Conservation (phyloP, 2,329 filamentous ascomycete species). For the Cytospora mali region DNA sequence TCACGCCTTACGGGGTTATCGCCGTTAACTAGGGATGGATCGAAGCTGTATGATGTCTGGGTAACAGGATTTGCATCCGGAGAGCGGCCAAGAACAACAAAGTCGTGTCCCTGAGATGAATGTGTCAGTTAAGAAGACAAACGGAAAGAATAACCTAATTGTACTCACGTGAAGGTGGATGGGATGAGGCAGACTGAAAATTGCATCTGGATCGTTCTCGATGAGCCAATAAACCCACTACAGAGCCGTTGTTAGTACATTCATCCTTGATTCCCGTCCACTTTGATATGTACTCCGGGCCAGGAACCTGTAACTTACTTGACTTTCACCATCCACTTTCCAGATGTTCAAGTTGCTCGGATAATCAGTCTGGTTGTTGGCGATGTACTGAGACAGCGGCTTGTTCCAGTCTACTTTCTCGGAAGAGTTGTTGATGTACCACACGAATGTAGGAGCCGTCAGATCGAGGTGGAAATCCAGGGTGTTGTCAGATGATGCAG, state of each 20-base stretch:
- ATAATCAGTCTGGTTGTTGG: slow-evolving; percentile 34
- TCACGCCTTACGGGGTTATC: slow-evolving; percentile 51
- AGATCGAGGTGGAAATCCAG: slow-evolving; percentile 32
- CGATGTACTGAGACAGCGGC: slow-evolving; percentile 43
- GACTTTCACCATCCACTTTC: slow-evolving; percentile 32
- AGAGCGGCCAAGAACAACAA: slow-evolving; percentile 35
- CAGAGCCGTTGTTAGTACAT: background rate
- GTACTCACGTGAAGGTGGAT: slow-evolving; percentile 37
- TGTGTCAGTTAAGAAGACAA: slow-evolving; percentile 19
- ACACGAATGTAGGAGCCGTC: slow-evolving; percentile 34
- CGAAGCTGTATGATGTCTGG: slow-evolving; percentile 30
- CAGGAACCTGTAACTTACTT: slow-evolving; percentile 21
- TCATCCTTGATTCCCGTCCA: background rate
- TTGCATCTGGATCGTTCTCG: slow-evolving; percentile 33
- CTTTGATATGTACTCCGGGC: slow-evolving; percentile 10
- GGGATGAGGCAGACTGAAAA: slow-evolving; percentile 36
- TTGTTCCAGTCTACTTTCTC: slow-evolving; percentile 46
- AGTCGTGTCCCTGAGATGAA: slow-evolving; percentile 34
- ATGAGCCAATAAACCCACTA: slow-evolving; percentile 39
- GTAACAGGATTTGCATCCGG: slow-evolving; percentile 27
- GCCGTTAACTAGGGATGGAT: slow-evolving; percentile 38
- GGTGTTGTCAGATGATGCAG: slow-evolving; percentile 32
- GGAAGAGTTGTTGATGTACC: slow-evolving; percentile 39
- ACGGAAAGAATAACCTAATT: background rate
- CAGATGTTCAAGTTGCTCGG: slow-evolving; percentile 35